Evolutionary conservation across 2,329 filamentous ascomycete species (phyloP), one percentile per base, ranked within the genome.

Genomic region (Esteya vermicola): DNA sequence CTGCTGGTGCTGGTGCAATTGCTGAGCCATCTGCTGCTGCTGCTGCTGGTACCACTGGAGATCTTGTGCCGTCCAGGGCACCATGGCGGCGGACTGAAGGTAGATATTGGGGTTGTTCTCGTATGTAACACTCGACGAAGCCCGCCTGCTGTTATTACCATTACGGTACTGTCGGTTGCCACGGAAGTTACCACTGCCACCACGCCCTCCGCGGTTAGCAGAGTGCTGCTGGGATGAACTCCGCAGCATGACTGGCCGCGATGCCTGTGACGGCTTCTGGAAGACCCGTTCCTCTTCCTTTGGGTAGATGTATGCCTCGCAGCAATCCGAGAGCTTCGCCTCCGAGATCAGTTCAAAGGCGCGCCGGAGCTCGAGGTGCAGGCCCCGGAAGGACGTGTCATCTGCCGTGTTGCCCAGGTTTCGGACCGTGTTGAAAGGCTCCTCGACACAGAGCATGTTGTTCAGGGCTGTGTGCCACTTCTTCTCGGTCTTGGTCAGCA

Each of bases 381-480:
- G 72, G 2, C 91, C 91, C 38, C 82, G 76, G 60, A 94, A 95
- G 1, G 91, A 89, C 33, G 84, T 93, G 55, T 94, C 88, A 55
- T 98, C 91, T 9, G 86, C 91, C 2, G 91, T 96, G 52, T 98
- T 98, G 32, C 88, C 91, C 34, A 98, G 67, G 56, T 98, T 98
- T 32, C 91, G 76, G 27, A 72, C 70, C 4, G 72, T 81, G 52
- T 94, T 98, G 67, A 98, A 98, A 0, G 91, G 91, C 57, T 98
- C 91, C 56, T 98, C 91, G 10, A 98, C 85, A 55, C 89, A 95
- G 25, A 98, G 70, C 46, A 82, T 77, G 52, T 93, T 91, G 52
- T 88, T 86, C 42, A 80, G 64, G 27, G 74, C 68, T 38, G 82
- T 68, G 52, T 88, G 76, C 91, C 91, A 96, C 21, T 79, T 79